Conservation (phyloP, 2,329 filamentous ascomycete genomes). For the Fusarium beomiforme region DNA sequence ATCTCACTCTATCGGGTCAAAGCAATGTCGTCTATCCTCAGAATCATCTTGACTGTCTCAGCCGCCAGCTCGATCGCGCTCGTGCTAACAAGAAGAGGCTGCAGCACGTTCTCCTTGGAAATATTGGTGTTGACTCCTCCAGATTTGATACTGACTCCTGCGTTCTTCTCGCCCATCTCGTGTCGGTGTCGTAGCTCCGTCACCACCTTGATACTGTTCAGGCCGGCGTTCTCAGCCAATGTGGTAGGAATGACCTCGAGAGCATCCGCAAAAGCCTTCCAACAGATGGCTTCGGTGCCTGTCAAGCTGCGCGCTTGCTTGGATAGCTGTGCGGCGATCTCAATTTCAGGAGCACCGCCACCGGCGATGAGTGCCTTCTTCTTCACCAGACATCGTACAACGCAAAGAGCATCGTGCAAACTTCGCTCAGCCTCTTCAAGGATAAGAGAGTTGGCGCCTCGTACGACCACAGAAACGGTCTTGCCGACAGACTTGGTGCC, state of each 20-base stretch:
- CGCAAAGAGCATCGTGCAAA: constrained; percentile 96
- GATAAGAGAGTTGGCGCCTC: constrained; percentile 93
- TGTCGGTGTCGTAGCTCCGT: constrained; percentile 95
- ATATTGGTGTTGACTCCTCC: constrained; percentile 98
- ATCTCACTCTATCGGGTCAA: constrained; percentile 64
- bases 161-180: constrained; percentile 93
- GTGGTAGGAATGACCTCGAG: constrained; percentile 98
- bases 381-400: constrained; percentile 97
- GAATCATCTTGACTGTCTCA: constrained; percentile 97
- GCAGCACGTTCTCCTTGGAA: constrained; percentile 94
- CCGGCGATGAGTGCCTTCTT: constrained; percentile 99
- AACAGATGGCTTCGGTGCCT: constrained; percentile 97
- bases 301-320: constrained; percentile 84
- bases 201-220: constrained; percentile 99
- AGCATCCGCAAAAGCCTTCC: constrained; percentile 98
- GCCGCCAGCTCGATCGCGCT: constrained; percentile 97
- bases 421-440: constrained; percentile 97
- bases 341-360: constrained; percentile 95
- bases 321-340: constrained; percentile 88
- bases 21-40: constrained; percentile 74
- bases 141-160: constrained; percentile 97
- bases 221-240: constrained; percentile 93
- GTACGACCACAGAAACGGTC: constrained; percentile 93
- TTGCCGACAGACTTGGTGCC: constrained; percentile 86
- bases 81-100: constrained; percentile 95